Base-by-base conservation (phyloP, 805 yeast species). In the Ogataea zsoltii region DNA sequence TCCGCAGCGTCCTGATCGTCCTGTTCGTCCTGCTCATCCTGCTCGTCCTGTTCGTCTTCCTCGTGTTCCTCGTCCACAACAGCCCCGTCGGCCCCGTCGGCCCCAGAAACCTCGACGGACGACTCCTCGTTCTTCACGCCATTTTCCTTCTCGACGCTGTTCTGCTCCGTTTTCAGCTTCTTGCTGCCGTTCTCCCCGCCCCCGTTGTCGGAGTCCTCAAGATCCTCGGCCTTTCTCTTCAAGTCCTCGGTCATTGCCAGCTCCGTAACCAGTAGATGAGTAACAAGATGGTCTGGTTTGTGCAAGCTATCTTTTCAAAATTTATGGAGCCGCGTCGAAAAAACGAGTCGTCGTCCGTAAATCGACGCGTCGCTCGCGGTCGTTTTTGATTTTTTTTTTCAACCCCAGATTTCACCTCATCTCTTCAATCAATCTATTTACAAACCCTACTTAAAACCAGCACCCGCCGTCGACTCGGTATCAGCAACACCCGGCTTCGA, bases 1-100 rank as follows among this genome's bases (percentile, higher is more conserved):
- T 69, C 68, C 0, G 63, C 65, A 1, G 65, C 65, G 7, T 66
- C 69, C 0, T 62, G 38, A 49, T 69, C 47, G 49, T 56, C 55
- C 3, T 49, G 60, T 2, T 50, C 55, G 7, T 44, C 55, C 0
- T 62, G 66, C 41, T 64, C 65, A 26, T 50, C 58, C 5, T 55
- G 57, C 10, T 51, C 55, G 6, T 41, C 46, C 3, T 55, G 61
- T 25, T 55, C 51, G 9, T 33, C 49, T 14, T 21, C 42, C 25
- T 33, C 49, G 34, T 26, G 36, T 46, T 14, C 37, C 6, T 38
- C 42, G 11, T 40, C 60, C 16, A 46, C 51, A 11, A 45, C 45
- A 11, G 42, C 45, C 14, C 54, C 60, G 13, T 60, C 59, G 38
- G 19, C 33, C n/a, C n/a, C n/a, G n/a, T n/a, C n/a, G n/a, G n/a